Conservation (phyloP, 768 basidiomycete species). For the Phanerodontia chrysosporium region DNA sequence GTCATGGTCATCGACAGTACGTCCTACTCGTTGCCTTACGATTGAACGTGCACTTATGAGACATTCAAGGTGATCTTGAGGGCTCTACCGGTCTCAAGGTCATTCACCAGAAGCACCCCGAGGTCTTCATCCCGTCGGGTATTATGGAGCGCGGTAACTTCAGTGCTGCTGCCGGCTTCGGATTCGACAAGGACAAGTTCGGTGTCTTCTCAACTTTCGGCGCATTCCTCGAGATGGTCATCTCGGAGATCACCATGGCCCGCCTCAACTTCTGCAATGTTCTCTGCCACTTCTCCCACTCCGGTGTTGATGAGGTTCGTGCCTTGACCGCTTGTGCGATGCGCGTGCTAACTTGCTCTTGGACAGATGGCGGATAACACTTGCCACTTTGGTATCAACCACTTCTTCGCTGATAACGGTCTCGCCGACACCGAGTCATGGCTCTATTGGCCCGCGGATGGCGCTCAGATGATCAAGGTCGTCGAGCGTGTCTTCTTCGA, state of each 20-base stretch:
- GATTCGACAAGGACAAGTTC: slow-evolving; percentile 76
- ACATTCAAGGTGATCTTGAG: slow-evolving; percentile 67
- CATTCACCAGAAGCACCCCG: slow-evolving; percentile 87
- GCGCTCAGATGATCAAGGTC: slow-evolving; percentile 74
- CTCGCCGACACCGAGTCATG: slow-evolving; percentile 74
- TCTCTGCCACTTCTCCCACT: slow-evolving; percentile 85
- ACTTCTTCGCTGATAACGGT: slow-evolving; percentile 85
- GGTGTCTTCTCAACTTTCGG: slow-evolving; percentile 91
- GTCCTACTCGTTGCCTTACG: slow-evolving; percentile 23
- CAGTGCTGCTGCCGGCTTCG: slow-evolving; percentile 55
- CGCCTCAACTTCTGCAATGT: slow-evolving; percentile 86
- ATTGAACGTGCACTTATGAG: slow-evolving; percentile 6
- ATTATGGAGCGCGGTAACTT: slow-evolving; percentile 53
- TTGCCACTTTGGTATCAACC: slow-evolving; percentile 75
- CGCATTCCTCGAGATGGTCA: slow-evolving; percentile 87
- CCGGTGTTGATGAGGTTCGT: slow-evolving; percentile 64
- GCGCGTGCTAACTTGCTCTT: neutral
- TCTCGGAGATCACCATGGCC: slow-evolving; percentile 92
- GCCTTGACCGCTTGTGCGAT: neutral
- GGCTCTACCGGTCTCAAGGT: slow-evolving; percentile 86
- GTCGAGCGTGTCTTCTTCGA: slow-evolving; percentile 80
- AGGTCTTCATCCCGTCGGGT: slow-evolving; percentile 81
- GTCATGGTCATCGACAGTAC: slow-evolving; percentile 86
- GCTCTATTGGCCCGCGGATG: slow-evolving; percentile 87
- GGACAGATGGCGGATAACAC: slow-evolving; percentile 52